Evolutionary conservation across 2,329 filamentous ascomycete genomes (phyloP), one percentile per base, ranked within the genome.

Genomic region (Fonsecaea multimorphosa): DNA sequence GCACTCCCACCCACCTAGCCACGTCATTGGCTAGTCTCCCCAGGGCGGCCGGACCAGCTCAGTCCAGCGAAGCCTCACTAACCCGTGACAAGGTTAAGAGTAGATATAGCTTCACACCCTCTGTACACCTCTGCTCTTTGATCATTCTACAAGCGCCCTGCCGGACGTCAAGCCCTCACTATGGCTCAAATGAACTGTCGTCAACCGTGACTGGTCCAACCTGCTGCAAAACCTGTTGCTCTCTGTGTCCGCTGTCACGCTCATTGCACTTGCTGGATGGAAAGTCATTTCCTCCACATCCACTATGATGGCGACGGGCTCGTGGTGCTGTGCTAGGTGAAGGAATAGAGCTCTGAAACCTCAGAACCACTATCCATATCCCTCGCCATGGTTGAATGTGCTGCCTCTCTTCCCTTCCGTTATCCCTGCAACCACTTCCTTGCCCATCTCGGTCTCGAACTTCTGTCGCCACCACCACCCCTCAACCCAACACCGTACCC

Each of bases 1-100:
- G 56, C 56, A 58, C 56, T 58, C 55, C 34, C 34, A 27, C 61
- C 54, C 52, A 27, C 46, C 22, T 27, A 24, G 65, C 58, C 61
- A 64, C 65, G 65, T 67, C 65, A 67, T 67, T 67, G 61, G 65
- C 56, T 54, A 22, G 14, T 51, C 19, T 27, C 22, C 24, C 49
- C 46, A 27, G 16, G 36, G n/a, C 34, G 55, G 27, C 34, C 40
- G 27, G 40, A 31, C 38, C 40, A 49, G 24, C 31, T 58, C 24
- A n/a, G 19, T n/a, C n/a, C n/a, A n/a, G n/a, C n/a, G n/a, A n/a
- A n/a, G n/a, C n/a, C n/a, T n/a, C n/a, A n/a, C n/a, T n/a, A n/a
- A n/a, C 16, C 19, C 9, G 11, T n/a, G 22, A 8, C 19, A 24
- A 46, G n/a, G 1, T 11, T 46, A 19, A 49, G 19, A 24, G 12